Base-by-base conservation (phyloP, 805 yeast species). In the Metschnikowia similis region DNA sequence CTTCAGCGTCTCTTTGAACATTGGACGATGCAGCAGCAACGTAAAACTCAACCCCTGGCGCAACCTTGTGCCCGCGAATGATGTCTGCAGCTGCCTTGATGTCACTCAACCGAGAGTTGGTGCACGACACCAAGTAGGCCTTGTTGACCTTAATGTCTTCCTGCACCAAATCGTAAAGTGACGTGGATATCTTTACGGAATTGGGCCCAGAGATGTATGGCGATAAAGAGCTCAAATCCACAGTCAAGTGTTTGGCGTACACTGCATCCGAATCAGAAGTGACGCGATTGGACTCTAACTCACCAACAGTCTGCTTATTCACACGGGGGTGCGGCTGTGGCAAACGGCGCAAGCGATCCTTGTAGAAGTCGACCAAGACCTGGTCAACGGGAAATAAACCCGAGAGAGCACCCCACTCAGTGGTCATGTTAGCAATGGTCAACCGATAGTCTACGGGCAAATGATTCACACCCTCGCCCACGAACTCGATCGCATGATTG, bases 71-170 rank as follows among this genome's bases (percentile, higher is more conserved):
- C 54, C 94, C 92, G 56, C 76, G 80, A 49, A 95, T 81, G 21
- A 94, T 85, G 48, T 83, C 83, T 29, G 99, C 99, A 35, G 99
- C 99, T 14, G 97, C 92, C 70, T 85, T 82, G 60, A 94, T 85
- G 67, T 94, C 99, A 50, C 92, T 82, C 51, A 94, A 75, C 60
- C 99, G 82, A 5, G 97, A 89, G 72, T 94, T 94, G 8, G 99
- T 94, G 73, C 99, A 94, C 4, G 97, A 89, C n/a, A 94, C 99
- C 47, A 94, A 76, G 70, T 94, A 94, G 0, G 99, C 99, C 73
- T 94, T 94, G 74, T 94, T 81, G 60, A 92, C 85, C 57, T 82
- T 79, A 69, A 94, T 77, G 60, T 89, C 74, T 64, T 90, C 79
- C 26, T 76, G 68, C 11, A 96, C 81, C 59, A 94, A 76, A 42